These are phyloP conservation scores for Irpex sp. DNA, from an alignment of 1,284 basidiomycete genomes.

Conservation along the genomic window DNA sequence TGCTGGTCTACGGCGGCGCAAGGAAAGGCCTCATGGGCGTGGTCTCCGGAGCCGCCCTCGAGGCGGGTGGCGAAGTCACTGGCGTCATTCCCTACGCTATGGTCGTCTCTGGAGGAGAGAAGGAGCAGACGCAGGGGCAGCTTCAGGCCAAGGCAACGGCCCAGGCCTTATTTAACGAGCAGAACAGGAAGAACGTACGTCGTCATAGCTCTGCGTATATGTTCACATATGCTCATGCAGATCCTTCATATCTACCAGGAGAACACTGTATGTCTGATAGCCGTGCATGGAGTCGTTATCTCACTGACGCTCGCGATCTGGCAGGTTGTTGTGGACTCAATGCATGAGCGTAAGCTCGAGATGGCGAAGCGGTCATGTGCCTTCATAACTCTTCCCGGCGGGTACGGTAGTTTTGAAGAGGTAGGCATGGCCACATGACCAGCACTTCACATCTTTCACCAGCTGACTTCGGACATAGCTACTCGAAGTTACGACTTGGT, in stretches of 20 bases:
- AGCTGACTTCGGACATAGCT: slow-evolving; percentile 40
- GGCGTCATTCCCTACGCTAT: slow-evolving; percentile 83
- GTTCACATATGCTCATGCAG: background rate
- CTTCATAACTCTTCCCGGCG: slow-evolving; percentile 87
- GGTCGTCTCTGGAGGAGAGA: slow-evolving; percentile 59
- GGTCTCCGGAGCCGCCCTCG: slow-evolving; percentile 68
- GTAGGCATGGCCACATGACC: slow-evolving; percentile 36
- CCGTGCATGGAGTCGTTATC: background rate
- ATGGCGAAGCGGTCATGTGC: slow-evolving; percentile 80
- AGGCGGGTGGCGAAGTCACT: slow-evolving; percentile 72
- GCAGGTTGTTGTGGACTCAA: slow-evolving; percentile 74
- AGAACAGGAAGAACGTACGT: slow-evolving; percentile 41
- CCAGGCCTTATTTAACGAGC: slow-evolving; percentile 22
- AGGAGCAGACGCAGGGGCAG: slow-evolving; percentile 37
- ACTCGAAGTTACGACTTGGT: slow-evolving; percentile 90
- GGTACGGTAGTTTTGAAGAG: slow-evolving; percentile 92
- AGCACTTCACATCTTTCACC: background rate
- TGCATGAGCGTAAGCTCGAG: slow-evolving; percentile 90
- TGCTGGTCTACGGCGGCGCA: slow-evolving; percentile 87
- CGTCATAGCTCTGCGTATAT: background rate
- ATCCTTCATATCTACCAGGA: slow-evolving; percentile 30
- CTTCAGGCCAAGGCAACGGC: slow-evolving; percentile 25
- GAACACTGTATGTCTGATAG: slow-evolving; percentile 41
- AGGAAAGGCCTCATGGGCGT: slow-evolving; percentile 84
- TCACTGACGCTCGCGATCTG: slow-evolving; percentile 1